Percentiles rank a stretch among this genome's conserved stretches.
These are phyloP conservation scores for Rhinocladiella mackenziei DNA, from an alignment of 2,329 filamentous ascomycete genomes.

Conservation along the genomic window DNA sequence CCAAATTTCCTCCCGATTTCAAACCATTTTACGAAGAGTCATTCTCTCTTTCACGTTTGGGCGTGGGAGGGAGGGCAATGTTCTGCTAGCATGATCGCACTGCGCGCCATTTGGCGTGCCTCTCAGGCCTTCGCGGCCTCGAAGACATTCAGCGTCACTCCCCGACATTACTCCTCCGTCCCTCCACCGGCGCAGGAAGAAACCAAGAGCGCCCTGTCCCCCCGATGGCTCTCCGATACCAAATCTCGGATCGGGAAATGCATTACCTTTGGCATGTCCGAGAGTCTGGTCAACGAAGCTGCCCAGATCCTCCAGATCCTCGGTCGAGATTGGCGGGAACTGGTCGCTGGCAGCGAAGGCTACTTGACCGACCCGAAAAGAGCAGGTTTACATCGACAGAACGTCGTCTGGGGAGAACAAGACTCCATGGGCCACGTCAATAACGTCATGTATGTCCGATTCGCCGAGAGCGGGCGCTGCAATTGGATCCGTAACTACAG, in stretches of 20 bases:
- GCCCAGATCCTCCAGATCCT: constrained; percentile 58
- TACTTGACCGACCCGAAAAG: constrained; percentile 63
- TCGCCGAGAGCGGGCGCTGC: constrained; percentile 74
- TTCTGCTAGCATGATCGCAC: constrained; percentile 13
- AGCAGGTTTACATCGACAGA: constrained; percentile 61
- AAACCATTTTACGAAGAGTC: no score
- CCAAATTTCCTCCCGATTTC: not conserved
- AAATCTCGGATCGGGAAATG: constrained; percentile 68
- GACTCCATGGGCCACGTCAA: constrained; percentile 69
- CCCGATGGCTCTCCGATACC: constrained; percentile 67
- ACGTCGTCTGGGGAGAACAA: constrained; percentile 74
- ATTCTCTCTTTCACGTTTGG: no score
- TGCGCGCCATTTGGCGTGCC: constrained; percentile 15
- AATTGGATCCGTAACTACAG: constrained; percentile 74
- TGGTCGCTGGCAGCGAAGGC: constrained; percentile 70
- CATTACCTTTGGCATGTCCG: constrained; percentile 66
- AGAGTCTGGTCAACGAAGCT: constrained; percentile 55
- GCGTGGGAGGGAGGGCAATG: constrained; percentile 1
- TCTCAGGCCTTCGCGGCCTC: constrained; percentile 3
- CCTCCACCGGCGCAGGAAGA: constrained; percentile 72
- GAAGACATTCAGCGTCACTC: not conserved
- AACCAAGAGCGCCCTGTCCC: constrained; percentile 36
- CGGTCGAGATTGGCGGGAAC: constrained; percentile 63
- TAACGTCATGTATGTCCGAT: constrained; percentile 78
- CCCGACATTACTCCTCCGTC: constrained; percentile 9